Evolutionary conservation across 768 basidiomycete genomes (phyloP), one percentile per base, ranked within the genome.

Genomic region (Coprinopsis strossmayeri): DNA sequence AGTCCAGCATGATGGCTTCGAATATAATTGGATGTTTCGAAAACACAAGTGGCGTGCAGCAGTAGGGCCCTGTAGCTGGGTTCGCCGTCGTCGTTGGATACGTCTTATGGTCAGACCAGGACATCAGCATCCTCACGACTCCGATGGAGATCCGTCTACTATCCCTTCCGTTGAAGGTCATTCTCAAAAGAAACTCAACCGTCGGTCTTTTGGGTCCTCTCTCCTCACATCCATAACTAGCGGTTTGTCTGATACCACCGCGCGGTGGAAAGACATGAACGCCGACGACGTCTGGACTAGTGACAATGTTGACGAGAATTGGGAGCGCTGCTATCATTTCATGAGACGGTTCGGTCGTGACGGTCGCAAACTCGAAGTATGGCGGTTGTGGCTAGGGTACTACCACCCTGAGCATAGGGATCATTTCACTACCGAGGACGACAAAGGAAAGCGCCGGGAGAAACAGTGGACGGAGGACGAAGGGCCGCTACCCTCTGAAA

Each of bases 11-110:
- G 87, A 90, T 55, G 88, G 88, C 45, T 91, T 89, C 56, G 86
- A 91, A 63, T 91, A 91, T 65, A 91, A 89, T 60, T 88, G 84
- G 79, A 61, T 69, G 51, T 92, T 91, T 55, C 78, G 84, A 15
- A 63, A 67, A 27, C 72, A 76, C 42, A 63, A 79, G 41, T 92
- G 89, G 89, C 74, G 77, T 15, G 67, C 85, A 0, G 66, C 75
- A 45, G 71, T 81, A 1, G 84, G 87, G 7, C 57, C 67, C 21
- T 58, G 83, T 35, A 84, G 82, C 2, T 88, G 77, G 76, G 89
- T 92, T 28, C 73, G 89, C 26, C 70, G 89, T 39, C 72, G 89
- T 40, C 71, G 84, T n/a, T 92, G 90, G 90, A 68, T 92, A 27
- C 75, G 89, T 42, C 70, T 91, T 23, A 91, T 91, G 90, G 77